phyloP scores from a whole-genome alignment of 2,329 filamentous ascomycete genomes.

The Chaetomiaceae sp. region DNA sequence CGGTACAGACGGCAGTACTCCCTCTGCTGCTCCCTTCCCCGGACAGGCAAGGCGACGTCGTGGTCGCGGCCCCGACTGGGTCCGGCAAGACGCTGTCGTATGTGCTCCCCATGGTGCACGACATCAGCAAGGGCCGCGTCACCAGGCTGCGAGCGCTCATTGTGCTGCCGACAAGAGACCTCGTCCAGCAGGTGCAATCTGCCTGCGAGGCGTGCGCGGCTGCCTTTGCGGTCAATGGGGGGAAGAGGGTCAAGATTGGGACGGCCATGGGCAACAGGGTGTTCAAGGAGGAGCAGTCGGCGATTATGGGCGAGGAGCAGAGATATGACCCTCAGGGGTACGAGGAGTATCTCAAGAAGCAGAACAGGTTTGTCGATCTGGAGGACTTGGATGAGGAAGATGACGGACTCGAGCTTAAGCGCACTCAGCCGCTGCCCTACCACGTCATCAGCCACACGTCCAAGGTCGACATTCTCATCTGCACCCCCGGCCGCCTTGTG shows the following conservation, averaged over 20 bases:
- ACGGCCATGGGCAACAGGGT: slow-evolving; percentile 78
- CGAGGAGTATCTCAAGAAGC: slow-evolving; percentile 32
- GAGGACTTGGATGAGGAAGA: slow-evolving; percentile 42
- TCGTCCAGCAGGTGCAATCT: slow-evolving; percentile 80
- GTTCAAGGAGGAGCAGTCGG: slow-evolving; percentile 59
- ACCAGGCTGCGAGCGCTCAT: slow-evolving; percentile 74
- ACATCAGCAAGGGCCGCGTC: slow-evolving; percentile 60
- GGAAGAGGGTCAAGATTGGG: slow-evolving; percentile 71
- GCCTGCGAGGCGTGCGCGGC: slow-evolving; percentile 70
- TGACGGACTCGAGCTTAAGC: slow-evolving; percentile 36
- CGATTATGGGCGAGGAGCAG: slow-evolving; percentile 43
- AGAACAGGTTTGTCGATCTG: slow-evolving; percentile 41
- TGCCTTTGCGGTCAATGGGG: slow-evolving; percentile 49
- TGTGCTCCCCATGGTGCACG: slow-evolving; percentile 76
- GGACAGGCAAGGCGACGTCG: slow-evolving; percentile 67
- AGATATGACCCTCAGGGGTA: slow-evolving; percentile 63
- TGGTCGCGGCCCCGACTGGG: slow-evolving; percentile 88
- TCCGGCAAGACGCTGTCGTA: slow-evolving; percentile 96
- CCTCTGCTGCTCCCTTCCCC: slow-evolving; percentile 70
- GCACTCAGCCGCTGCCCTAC: slow-evolving; percentile 43
- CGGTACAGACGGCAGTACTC: slow-evolving; percentile 74
- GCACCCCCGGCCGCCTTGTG: slow-evolving; percentile 85
- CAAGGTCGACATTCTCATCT: slow-evolving; percentile 82
- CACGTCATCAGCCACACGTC: slow-evolving; percentile 64
- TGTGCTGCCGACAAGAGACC: slow-evolving; percentile 84